Base-by-base conservation (phyloP, 2,329 filamentous ascomycete species). In the Aspergillus sp. region DNA sequence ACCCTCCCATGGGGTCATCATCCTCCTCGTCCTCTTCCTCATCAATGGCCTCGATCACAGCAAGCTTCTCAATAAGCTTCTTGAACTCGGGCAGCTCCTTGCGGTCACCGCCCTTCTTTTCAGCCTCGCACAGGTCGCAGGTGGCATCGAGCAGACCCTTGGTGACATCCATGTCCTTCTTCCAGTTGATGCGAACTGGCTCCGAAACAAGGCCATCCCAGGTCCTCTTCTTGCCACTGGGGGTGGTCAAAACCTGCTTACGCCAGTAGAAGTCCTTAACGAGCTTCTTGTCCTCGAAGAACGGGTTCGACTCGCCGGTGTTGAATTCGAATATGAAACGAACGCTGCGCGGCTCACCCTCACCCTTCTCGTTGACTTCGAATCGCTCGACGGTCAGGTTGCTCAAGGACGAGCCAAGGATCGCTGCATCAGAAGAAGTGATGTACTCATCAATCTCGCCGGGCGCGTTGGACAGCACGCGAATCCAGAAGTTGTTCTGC, bases 201-300 rank as follows among this genome's bases (percentile, higher is more conserved):
- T 96, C 91, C 22, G 88, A 93, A 56, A 97, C 91, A 34, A 96
- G 83, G 36, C 90, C 90, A 36, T 83, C 80, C 85, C 85, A 92
- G 60, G 68, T 84, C 82, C 70, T 88, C 83, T 71, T 68, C 65
- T 68, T 73, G 42, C 70, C 76, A 49, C 63, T 68, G 32, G 68
- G 51, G 18, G 66, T 70, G 57, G 81, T 83, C 59, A 83, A 60
- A 47, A 74, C 61, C 57, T 74, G 80, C 72, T 83, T 83, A 64
- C 93, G 87, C 82, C 88, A 91, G 84, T 88, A 93, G 78, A 98
- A 96, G 71, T 89, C 90, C 87, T 98, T 98, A 78, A 93, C 89
- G 48, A 98, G 78, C 53, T 87, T 83, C 54, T 78, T 81, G 78
- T 96, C 83, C 71, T 87, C 83, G 68, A 98, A 96, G 79, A 88